phyloP scores from a whole-genome alignment of 2,329 filamentous ascomycete species.

The Sporothrix sp. region DNA sequence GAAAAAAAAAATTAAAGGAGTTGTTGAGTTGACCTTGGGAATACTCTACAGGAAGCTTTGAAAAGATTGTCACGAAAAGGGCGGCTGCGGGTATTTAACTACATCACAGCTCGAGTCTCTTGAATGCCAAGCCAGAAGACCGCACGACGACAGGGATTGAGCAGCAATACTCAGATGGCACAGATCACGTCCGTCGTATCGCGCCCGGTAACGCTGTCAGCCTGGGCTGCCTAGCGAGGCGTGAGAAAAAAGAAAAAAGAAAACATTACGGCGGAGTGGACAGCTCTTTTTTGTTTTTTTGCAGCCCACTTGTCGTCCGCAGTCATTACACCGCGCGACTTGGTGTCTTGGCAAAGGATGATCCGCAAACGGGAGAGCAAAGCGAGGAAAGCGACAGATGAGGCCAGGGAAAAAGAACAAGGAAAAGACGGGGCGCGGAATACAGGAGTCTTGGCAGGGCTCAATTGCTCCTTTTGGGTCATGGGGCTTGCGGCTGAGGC shows the following conservation, averaged over 20 bases:
- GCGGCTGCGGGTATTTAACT: neutral
- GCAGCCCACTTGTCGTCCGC: neutral
- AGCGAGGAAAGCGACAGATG: neutral
- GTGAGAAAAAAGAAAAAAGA: neutral
- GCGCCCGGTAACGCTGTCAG: too few relatives aligned
- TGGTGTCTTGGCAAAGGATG: neutral
- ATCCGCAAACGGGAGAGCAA: neutral
- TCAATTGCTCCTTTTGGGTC: neutral
- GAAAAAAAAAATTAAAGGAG: neutral
- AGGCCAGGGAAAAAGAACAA: neutral
- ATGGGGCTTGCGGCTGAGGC: too few relatives aligned
- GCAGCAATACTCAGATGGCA: too few relatives aligned
- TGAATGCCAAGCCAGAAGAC: neutral
- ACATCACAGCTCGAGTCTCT: neutral
- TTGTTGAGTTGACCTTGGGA: neutral
- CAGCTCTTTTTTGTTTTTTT: neutral
- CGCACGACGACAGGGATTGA: too few relatives aligned
- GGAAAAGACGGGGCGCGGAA: neutral
- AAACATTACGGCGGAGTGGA: neutral
- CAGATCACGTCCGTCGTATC: too few relatives aligned
- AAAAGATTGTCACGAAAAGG: too few relatives aligned
- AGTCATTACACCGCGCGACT: neutral
- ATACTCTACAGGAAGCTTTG: too few relatives aligned
- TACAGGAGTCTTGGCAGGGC: conserved; percentile 1
- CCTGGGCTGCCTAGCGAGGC: too few relatives aligned